Base-by-base conservation (phyloP, 208 protist genomes). In the Phytomonas francai region DNA sequence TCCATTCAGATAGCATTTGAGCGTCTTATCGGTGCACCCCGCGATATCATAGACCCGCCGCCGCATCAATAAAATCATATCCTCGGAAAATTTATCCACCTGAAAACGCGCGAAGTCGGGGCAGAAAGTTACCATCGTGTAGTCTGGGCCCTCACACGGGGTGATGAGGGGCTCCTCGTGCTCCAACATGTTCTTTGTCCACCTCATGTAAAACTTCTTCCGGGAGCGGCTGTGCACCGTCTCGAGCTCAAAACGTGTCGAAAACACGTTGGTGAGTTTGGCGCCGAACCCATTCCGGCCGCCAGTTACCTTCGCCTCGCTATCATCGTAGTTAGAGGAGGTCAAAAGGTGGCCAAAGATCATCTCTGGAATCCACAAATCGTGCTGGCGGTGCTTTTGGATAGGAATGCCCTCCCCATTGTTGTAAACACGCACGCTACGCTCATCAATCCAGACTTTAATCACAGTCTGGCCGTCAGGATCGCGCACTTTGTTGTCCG, bases 191-290 rank as follows among this genome's bases (percentile, higher is more conserved):
- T 99, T 99, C 59, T 98, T 89, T 5, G 74, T 89, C 85, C 95
- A 99, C 34, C 86, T 85, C 88, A 99, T 98, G 68, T 87, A 92
- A 74, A 97, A 98, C 74, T 97, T 97, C 65, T 96, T 90, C 36
- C 83, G 84, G 2, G 84, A 90, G 34, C 86, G 83, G 22, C 79
- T 76, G 76, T 99, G 97, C 31, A 89, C 84, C 14, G 98, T 99
- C 80, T 99, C 98, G 11, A 99, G 83, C 54, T 93, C 87, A 67
- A 99, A 99, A 45, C 97, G 72, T 7, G 68, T 97, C 8, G 97
- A 99, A 79, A 99, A 99, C 27, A 99, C 99, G 83, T 99, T 99
- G 30, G 98, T 97, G 34, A 99, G 89, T 81, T 99, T 99, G 9
- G 99, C 99, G 72, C 99, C 99, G 75, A 98, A 99, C 27, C 99